These are phyloP conservation scores for Sordariomycetes sp. DNA, from an alignment of 2,329 filamentous ascomycete species.

Conservation along the genomic window DNA sequence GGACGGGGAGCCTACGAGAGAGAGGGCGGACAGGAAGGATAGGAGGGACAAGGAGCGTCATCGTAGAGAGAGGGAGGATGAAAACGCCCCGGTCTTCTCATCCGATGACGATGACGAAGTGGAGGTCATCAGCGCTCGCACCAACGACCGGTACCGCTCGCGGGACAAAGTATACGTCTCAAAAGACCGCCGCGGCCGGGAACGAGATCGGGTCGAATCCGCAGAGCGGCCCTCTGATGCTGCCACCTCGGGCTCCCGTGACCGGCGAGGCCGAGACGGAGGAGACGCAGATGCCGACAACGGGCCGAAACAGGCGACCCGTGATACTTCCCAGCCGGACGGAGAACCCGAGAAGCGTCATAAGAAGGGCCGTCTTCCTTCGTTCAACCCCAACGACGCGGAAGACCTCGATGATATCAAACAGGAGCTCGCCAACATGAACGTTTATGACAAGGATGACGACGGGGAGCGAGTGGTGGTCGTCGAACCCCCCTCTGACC, in stretches of 20 bases:
- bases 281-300: background rate
- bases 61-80: conserved; percentile 21
- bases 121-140: conserved; percentile 9
- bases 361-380: conserved; percentile 5
- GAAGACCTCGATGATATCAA: conserved; percentile 37
- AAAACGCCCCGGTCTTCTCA: conserved; percentile 13
- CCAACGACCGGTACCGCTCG: background rate
- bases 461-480: conserved; percentile 1
- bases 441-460: conserved; percentile 8
- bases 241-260: background rate
- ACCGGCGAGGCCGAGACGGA: background rate
- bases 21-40: background rate
- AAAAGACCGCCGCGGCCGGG: background rate
- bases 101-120: conserved; percentile 7
- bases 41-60: background rate
- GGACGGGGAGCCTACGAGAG: conserved; percentile 7
- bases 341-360: background rate
- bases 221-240: background rate
- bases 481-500: conserved; percentile 6
- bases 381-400: conserved; percentile 43
- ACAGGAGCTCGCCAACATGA: conserved; percentile 35
- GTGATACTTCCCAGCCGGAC: background rate
- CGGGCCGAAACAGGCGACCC: background rate
- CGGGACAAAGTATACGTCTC: conserved; percentile 8
- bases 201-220: background rate